A percentile compares a stretch with the other conserved stretches of the same genome.
Conservation (phyloP, 805 yeast genomes). For the Tetrapisispora fleetii region DNA sequence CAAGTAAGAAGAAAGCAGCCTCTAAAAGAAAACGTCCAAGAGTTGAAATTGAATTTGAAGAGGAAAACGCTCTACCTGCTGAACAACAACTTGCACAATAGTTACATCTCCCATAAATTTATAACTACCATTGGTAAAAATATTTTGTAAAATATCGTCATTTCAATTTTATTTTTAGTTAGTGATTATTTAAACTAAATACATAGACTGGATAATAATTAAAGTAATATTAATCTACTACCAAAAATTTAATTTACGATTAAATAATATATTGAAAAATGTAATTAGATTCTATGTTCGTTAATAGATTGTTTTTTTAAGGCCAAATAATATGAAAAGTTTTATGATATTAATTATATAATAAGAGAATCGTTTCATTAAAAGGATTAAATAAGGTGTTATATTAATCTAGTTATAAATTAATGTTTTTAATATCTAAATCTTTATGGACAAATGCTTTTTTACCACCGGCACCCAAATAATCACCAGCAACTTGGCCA, state of each 20-base stretch:
- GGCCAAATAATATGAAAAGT: too few species aligned
- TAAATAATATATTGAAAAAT: too few species aligned
- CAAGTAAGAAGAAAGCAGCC: slow-evolving; percentile 26
- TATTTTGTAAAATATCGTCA: slow-evolving; percentile 1
- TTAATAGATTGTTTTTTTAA: too few species aligned
- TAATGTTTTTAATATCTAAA: slow-evolving; percentile 32
- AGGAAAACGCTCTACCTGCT: slow-evolving; percentile 33
- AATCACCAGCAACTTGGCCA: slow-evolving; percentile 90
- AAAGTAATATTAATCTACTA: not conserved
- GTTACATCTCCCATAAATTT: not conserved
- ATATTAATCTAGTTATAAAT: slow-evolving; percentile 11
- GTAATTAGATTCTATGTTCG: not conserved
- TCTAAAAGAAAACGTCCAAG: slow-evolving; percentile 51
- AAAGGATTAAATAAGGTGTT: not conserved
- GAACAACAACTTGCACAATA: slow-evolving; percentile 24
- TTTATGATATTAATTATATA: too few species aligned
- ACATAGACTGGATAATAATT: not conserved
- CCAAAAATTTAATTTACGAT: not conserved
- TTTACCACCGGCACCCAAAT: slow-evolving; percentile 85
- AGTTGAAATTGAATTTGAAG: slow-evolving; percentile 78
- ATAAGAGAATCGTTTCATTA: not conserved
- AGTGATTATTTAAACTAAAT: not conserved
- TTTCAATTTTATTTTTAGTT: not conserved
- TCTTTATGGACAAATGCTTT: slow-evolving; percentile 69
- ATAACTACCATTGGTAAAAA: not conserved